Percentiles rank a stretch among this genome's conserved stretches.
phyloP scores from a whole-genome alignment of 139 green algal genomes.

The Monoraphidium neglectum region DNA sequence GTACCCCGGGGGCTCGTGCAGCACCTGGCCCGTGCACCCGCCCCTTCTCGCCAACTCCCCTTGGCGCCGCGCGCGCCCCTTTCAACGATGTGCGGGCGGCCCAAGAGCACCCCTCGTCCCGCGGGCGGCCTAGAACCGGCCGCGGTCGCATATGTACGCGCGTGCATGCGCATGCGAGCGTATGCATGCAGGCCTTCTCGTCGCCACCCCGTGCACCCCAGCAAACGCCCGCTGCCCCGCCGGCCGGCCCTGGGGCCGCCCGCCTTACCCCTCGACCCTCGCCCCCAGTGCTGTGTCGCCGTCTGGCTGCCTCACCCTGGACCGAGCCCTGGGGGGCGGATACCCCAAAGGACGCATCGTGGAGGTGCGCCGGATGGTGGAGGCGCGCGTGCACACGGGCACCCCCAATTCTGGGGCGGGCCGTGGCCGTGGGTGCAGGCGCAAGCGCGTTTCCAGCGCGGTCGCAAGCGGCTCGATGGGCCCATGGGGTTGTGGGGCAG shows the following conservation, averaged over 20 bases:
- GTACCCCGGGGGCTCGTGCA: too few species aligned
- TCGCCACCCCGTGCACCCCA: background rate
- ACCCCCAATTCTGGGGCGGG: background rate
- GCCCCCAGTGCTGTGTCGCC: conserved; percentile 61
- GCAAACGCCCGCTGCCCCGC: background rate
- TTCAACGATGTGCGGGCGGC: background rate
- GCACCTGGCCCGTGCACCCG: too few species aligned
- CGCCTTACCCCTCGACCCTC: background rate
- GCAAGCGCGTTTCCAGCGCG: background rate
- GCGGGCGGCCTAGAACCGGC: background rate
- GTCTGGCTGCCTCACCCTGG: conserved; percentile 82
- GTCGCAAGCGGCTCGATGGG: background rate
- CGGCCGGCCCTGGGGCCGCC: background rate
- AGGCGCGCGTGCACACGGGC: too few species aligned
- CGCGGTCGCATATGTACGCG: background rate
- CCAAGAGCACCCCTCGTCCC: background rate
- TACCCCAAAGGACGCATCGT: conserved; percentile 87
- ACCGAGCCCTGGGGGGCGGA: conserved; percentile 84
- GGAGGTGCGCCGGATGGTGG: conserved; percentile 68
- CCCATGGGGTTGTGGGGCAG: too few species aligned
- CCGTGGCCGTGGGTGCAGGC: background rate
- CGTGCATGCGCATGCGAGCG: background rate
- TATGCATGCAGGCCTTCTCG: background rate
- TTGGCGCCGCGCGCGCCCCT: background rate
- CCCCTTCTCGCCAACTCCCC: too few species aligned